A percentile compares a stretch with the other conserved stretches of the same genome.
Conservation (phyloP, 106 monocot genomes). For the Platanthera zijinensis region DNA sequence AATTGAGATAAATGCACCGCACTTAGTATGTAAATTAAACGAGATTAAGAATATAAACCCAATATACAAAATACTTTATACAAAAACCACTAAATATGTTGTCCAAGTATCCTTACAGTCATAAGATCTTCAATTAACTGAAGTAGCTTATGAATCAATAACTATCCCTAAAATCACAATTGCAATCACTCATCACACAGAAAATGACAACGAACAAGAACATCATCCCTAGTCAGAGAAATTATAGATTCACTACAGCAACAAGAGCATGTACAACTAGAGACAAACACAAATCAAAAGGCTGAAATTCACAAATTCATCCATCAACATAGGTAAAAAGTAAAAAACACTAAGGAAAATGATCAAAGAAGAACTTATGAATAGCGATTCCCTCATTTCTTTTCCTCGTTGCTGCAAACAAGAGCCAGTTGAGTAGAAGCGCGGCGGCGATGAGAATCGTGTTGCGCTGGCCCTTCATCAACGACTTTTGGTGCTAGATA, state of each 20-base stretch:
- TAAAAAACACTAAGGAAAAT: not conserved
- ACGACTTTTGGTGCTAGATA: conserved; percentile 64
- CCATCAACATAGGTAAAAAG: not conserved
- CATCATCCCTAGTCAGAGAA: not conserved
- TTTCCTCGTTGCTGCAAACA: conserved; percentile 44
- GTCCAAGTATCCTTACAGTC: too few species aligned
- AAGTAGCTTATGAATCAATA: too few species aligned
- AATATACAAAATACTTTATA: too few species aligned
- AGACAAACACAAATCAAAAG: not conserved
- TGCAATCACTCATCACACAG: too few species aligned
- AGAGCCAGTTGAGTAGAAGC: conserved; percentile 64
- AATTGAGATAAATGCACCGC: too few species aligned
- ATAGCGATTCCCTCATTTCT: not conserved
- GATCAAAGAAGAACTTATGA: not conserved
- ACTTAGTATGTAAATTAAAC: too few species aligned
- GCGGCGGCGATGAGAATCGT: conserved; percentile 64
- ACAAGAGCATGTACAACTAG: not conserved
- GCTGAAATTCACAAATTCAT: not conserved
- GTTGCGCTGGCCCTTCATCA: conserved; percentile 79
- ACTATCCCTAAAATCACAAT: too few species aligned
- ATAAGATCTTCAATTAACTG: too few species aligned
- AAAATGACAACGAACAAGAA: not conserved
- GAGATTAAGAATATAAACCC: too few species aligned
- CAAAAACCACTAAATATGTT: too few species aligned
- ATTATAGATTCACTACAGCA: not conserved